A percentile compares a stretch with the other conserved stretches of the same genome.
Evolutionary conservation across 371 early-diverging fungal species (phyloP).

Genomic region (Zychaea mexicana): DNA sequence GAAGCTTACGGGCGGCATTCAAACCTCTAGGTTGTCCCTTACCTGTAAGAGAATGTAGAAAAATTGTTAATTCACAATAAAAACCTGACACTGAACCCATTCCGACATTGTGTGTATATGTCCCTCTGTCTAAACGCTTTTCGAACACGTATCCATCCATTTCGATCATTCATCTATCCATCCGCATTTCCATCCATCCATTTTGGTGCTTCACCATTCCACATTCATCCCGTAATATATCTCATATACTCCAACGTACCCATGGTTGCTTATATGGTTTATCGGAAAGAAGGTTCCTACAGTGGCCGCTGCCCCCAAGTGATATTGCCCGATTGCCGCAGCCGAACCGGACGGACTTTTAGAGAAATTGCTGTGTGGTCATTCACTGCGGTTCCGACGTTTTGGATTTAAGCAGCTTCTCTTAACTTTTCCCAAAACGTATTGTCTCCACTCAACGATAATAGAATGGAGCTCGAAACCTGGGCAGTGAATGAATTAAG

Average conservation of each 20-base stretch:
- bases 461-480: slow-evolving; percentile 11
- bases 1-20: slow-evolving; percentile 98
- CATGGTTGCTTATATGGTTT: slow-evolving; percentile 4
- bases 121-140: not conserved
- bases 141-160: slow-evolving; percentile 15
- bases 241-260: not conserved
- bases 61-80: not conserved
- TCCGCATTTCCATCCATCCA: not conserved
- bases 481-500: slow-evolving; percentile 49
- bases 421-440: too few relatives aligned
- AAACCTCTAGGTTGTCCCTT: slow-evolving; percentile 97
- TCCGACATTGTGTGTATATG: too few relatives aligned
- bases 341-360: not conserved
- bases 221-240: too few relatives aligned
- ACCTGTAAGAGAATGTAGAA: slow-evolving; percentile 49
- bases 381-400: not conserved
- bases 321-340: not conserved
- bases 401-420: not conserved
- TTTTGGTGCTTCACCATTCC: too few relatives aligned
- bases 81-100: too few relatives aligned
- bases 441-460: too few relatives aligned
- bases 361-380: not conserved
- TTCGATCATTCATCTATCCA: slow-evolving; percentile 9
- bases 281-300: slow-evolving; percentile 1
- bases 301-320: not conserved